Percentiles rank a stretch among this genome's conserved stretches.
These are phyloP conservation scores for Sarocladium oryzae DNA, from an alignment of 2,329 filamentous ascomycete species.

Conservation along the genomic window DNA sequence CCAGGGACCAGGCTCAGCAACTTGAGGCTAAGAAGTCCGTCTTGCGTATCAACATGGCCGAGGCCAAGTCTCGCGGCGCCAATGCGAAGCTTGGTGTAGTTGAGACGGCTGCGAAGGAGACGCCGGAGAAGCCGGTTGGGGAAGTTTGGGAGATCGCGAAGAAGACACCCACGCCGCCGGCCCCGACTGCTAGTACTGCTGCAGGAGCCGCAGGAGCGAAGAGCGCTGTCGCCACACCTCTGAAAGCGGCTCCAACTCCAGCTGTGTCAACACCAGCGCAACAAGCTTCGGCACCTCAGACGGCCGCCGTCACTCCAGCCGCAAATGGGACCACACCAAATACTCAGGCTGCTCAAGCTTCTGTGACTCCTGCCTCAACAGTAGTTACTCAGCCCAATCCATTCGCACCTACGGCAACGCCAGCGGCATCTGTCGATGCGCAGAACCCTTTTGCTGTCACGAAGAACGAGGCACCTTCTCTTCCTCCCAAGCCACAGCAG, in stretches of 20 bases:
- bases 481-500: conserved; percentile 12
- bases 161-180: conserved; percentile 23
- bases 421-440: not conserved
- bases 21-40: conserved; percentile 70
- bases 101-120: conserved; percentile 75
- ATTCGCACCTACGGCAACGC: conserved; percentile 13
- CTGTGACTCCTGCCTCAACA: not conserved
- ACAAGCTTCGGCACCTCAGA: conserved; percentile 13
- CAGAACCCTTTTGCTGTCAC: conserved; percentile 26
- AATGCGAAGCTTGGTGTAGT: conserved; percentile 72
- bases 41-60: conserved; percentile 71
- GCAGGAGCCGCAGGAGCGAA: not conserved
- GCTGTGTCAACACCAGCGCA: conserved; percentile 11
- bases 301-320: conserved; percentile 3
- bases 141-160: conserved; percentile 86
- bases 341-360: not conserved
- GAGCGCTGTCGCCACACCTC: conserved; percentile 10
- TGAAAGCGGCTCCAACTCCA: conserved; percentile 11
- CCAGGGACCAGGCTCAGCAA: conserved; percentile 58
- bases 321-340: not conserved
- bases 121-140: conserved; percentile 72
- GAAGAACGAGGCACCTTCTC: conserved; percentile 10
- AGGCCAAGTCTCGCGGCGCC: conserved; percentile 58
- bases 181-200: conserved; percentile 10
- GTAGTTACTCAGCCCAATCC: conserved; percentile 10